Evolutionary conservation across 1,139 yeast genomes (phyloP).

Genomic region (Williopsis jadinii): DNA sequence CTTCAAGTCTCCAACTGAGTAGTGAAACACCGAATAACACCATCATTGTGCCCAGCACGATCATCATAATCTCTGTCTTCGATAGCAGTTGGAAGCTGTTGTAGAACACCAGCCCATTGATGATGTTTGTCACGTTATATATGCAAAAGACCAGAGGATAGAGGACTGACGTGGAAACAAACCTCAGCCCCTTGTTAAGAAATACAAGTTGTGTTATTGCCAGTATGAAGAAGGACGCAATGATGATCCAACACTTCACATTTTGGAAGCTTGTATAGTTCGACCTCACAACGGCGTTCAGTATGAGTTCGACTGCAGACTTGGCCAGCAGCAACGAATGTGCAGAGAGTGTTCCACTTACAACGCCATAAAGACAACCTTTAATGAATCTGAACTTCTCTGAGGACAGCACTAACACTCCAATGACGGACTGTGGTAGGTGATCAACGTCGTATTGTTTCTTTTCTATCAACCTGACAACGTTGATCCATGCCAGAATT

Average conservation of each 20-base stretch:
- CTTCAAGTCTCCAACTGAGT: slow-evolving; percentile 41
- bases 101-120: slow-evolving; percentile 66
- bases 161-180: slow-evolving; percentile 68
- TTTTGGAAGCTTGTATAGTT: slow-evolving; percentile 15
- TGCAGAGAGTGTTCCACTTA: slow-evolving; percentile 78
- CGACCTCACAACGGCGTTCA: slow-evolving; percentile 37
- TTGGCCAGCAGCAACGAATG: slow-evolving; percentile 83
- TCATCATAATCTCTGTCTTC: slow-evolving; percentile 32
- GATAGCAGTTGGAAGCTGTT: slow-evolving; percentile 40
- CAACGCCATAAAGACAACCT: slow-evolving; percentile 61
- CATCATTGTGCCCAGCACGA: slow-evolving; percentile 42
- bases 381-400: slow-evolving; percentile 12
- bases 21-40: slow-evolving; percentile 49
- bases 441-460: neutral
- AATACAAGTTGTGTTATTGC: slow-evolving; percentile 73
- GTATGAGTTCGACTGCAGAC: slow-evolving; percentile 64
- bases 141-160: slow-evolving; percentile 85
- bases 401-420: slow-evolving; percentile 5
- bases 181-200: slow-evolving; percentile 66
- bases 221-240: slow-evolving; percentile 52
- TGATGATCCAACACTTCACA: slow-evolving; percentile 31
- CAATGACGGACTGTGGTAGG: slow-evolving; percentile 1
- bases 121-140: slow-evolving; percentile 66
- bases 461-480: slow-evolving; percentile 9
- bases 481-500: slow-evolving; percentile 21